Evolutionary conservation across 2,329 filamentous ascomycete genomes (phyloP).

Genomic region (Colletotrichum lini): DNA sequence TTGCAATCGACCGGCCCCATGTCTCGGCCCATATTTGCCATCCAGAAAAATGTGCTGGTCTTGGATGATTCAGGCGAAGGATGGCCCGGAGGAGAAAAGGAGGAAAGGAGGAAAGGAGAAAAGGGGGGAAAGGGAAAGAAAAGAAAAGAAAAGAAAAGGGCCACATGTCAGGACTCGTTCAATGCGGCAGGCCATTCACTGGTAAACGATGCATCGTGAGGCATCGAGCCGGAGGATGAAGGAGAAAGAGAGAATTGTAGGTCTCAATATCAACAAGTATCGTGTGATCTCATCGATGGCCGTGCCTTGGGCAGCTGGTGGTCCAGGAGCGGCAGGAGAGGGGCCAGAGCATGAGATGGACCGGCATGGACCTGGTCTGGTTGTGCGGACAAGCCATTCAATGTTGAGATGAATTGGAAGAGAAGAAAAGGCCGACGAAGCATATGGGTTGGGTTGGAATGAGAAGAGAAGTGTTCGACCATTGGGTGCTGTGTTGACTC

Average conservation of each 20-base stretch:
- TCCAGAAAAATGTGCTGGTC: slow-evolving; percentile 24
- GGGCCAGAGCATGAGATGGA: slow-evolving; percentile 9
- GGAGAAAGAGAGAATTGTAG: neutral
- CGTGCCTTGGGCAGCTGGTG: slow-evolving; percentile 7
- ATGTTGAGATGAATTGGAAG: neutral
- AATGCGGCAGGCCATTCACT: neutral
- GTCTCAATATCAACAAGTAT: slow-evolving; percentile 1
- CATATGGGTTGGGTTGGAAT: neutral
- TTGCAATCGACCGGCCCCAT: slow-evolving; percentile 12
- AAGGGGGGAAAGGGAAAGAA: too few species aligned
- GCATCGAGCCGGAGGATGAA: neutral
- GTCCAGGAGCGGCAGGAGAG: neutral
- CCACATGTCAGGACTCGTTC: neutral
- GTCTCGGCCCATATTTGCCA: slow-evolving; percentile 24
- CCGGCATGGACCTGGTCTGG: slow-evolving; percentile 6
- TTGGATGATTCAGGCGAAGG: neutral
- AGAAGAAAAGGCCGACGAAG: neutral
- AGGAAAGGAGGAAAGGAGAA: too few species aligned
- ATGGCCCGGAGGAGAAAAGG: neutral
- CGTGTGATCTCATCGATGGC: slow-evolving; percentile 7
- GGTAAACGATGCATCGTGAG: neutral
- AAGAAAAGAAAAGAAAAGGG: neutral
- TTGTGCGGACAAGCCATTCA: neutral
- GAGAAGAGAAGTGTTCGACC: too few species aligned
- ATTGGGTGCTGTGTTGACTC: too few species aligned